A percentile compares a stretch with the other conserved stretches of the same genome.
Conservation (phyloP, 495 filamentous ascomycete species). For the Aspergillus indologenus region DNA sequence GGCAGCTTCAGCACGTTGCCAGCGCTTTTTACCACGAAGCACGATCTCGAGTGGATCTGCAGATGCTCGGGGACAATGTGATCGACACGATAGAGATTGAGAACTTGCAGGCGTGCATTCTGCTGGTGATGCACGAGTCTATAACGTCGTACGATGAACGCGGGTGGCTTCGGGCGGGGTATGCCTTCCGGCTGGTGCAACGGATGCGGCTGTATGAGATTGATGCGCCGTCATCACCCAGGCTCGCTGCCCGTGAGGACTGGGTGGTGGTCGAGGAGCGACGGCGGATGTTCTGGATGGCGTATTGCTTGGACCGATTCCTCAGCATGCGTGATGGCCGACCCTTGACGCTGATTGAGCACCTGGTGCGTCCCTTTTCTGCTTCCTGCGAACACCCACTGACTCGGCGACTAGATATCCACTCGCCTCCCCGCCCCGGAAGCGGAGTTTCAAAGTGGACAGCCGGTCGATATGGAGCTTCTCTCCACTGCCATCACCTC, state of each 20-base stretch:
- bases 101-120: constrained; percentile 49
- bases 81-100: constrained; percentile 17
- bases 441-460: constrained; percentile 45
- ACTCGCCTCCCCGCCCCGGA: constrained; percentile 35
- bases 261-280: constrained; percentile 39
- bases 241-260: not conserved
- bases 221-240: not conserved
- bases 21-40: constrained; percentile 27
- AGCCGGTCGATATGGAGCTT: constrained; percentile 37
- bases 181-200: constrained; percentile 51
- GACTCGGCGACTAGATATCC: constrained; percentile 14
- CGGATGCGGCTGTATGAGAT: constrained; percentile 28
- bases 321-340: constrained; percentile 43
- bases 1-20: constrained; percentile 18
- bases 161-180: constrained; percentile 51
- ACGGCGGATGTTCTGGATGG: constrained; percentile 53
- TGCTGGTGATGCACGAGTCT: constrained; percentile 49
- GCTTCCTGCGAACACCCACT: not conserved
- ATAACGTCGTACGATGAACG: constrained; percentile 39
- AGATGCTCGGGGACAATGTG: constrained; percentile 8
- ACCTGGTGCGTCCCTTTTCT: constrained; percentile 38
- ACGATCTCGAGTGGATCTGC: constrained; percentile 15
- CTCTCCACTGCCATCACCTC: constrained; percentile 42
- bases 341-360: constrained; percentile 49
- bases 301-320: constrained; percentile 50